Evolutionary conservation across 2,329 filamentous ascomycete species (phyloP).

Genomic region (Fusarium sp.): DNA sequence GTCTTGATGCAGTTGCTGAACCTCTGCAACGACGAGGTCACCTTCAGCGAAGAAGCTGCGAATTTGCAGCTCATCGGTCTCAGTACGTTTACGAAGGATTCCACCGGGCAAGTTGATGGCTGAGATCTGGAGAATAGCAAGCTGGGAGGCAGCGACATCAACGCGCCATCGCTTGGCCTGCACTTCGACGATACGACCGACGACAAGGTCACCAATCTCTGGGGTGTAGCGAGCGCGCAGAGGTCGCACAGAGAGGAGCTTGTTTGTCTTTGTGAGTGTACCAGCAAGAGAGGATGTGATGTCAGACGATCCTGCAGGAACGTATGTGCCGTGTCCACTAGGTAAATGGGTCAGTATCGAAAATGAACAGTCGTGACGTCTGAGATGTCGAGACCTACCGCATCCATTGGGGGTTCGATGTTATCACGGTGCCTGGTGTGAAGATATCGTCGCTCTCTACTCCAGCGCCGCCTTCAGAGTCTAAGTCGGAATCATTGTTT

Average conservation of each 20-base stretch:
- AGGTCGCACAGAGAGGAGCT: slow-evolving; percentile 90
- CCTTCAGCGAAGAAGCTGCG: slow-evolving; percentile 97
- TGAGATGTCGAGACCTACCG: slow-evolving; percentile 60
- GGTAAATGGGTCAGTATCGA: slow-evolving; percentile 20
- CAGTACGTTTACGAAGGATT: slow-evolving; percentile 89
- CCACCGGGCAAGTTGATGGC: slow-evolving; percentile 96
- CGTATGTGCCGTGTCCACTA: slow-evolving; percentile 93
- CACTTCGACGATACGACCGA: slow-evolving; percentile 95
- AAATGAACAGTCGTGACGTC: slow-evolving; percentile 2
- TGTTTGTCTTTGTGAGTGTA: slow-evolving; percentile 93
- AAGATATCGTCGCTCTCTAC: slow-evolving; percentile 71
- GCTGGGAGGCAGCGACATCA: slow-evolving; percentile 88
- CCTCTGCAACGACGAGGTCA: slow-evolving; percentile 92
- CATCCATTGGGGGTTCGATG: slow-evolving; percentile 97
- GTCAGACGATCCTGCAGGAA: slow-evolving; percentile 69
- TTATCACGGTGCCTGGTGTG: slow-evolving; percentile 90
- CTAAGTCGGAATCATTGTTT: slow-evolving; percentile 57
- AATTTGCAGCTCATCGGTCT: slow-evolving; percentile 97
- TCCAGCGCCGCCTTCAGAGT: slow-evolving; percentile 61
- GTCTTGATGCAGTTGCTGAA: slow-evolving; percentile 88
- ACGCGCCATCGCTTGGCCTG: slow-evolving; percentile 94
- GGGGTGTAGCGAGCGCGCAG: slow-evolving; percentile 93
- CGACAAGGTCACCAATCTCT: slow-evolving; percentile 94
- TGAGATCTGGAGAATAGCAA: slow-evolving; percentile 85
- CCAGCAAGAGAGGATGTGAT: slow-evolving; percentile 94